These are phyloP conservation scores for Leccinum olivaceopallidum DNA, from an alignment of 768 basidiomycete species.

Conservation along the genomic window DNA sequence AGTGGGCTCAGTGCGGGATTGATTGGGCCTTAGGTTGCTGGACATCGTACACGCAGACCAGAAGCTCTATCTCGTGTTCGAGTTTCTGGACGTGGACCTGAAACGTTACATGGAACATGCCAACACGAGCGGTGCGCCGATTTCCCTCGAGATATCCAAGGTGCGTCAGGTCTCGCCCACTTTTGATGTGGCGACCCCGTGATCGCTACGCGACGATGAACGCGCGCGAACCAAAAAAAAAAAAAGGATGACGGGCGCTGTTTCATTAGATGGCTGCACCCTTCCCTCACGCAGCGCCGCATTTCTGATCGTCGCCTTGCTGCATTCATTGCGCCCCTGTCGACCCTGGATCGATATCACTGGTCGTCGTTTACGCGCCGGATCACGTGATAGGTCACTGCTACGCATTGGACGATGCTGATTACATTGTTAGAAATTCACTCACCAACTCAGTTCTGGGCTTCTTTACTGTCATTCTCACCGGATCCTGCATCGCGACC, in stretches of 20 bases:
- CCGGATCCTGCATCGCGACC: slow-evolving; percentile 93
- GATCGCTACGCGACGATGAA: not conserved
- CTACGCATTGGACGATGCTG: slow-evolving; percentile 7
- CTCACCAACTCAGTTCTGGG: slow-evolving; percentile 88
- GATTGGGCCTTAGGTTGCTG: slow-evolving; percentile 57
- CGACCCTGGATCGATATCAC: slow-evolving; percentile 22
- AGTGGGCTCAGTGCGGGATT: slow-evolving; percentile 10
- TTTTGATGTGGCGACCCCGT: slow-evolving; percentile 7
- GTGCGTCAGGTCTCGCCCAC: slow-evolving; percentile 44
- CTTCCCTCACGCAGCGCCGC: slow-evolving; percentile 5
- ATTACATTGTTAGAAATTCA: slow-evolving; percentile 78
- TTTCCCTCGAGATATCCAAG: slow-evolving; percentile 76
- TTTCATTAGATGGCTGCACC: slow-evolving; percentile 11
- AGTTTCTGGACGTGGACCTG: slow-evolving; percentile 95
- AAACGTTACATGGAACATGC: slow-evolving; percentile 96
- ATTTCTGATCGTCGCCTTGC: not conserved
- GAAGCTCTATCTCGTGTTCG: slow-evolving; percentile 97
- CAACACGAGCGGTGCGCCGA: slow-evolving; percentile 68
- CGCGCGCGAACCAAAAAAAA: not conserved
- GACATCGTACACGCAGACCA: slow-evolving; percentile 98
- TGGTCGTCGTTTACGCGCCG: slow-evolving; percentile 25
- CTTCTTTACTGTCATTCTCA: slow-evolving; percentile 94
- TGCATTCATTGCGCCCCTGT: not conserved
- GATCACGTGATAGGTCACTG: slow-evolving; percentile 33
- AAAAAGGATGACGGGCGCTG: not conserved